Conservation (phyloP, 169 alveolate species). For the Amoebophrya sp. region DNA sequence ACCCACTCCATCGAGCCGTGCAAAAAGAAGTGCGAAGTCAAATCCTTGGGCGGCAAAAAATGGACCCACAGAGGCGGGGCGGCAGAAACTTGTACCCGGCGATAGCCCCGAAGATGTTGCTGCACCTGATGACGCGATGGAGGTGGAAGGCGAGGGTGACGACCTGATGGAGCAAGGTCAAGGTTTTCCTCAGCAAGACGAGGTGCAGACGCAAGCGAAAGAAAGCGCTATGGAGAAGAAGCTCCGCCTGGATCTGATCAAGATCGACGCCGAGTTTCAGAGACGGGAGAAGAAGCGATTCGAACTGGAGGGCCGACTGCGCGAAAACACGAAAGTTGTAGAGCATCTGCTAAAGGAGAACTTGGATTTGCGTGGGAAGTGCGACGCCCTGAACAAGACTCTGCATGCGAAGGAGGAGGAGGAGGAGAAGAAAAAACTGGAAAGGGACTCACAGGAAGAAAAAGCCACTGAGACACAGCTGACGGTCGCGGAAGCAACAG, state of each 20-base stretch:
- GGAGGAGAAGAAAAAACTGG: too few relatives aligned
- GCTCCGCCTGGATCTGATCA: not conserved
- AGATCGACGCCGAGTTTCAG: slow-evolving; percentile 14
- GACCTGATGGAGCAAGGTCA: too few relatives aligned
- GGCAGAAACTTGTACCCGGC: too few relatives aligned
- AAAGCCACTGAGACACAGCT: too few relatives aligned
- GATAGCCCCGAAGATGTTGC: too few relatives aligned
- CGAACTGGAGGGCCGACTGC: not conserved
- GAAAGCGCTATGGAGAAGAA: too few relatives aligned
- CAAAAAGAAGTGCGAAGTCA: not conserved
- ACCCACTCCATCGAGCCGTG: too few relatives aligned
- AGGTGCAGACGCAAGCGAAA: too few relatives aligned
- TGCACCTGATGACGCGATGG: not conserved
- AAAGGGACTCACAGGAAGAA: too few relatives aligned
- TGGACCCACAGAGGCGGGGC: too few relatives aligned
- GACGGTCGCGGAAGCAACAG: too few relatives aligned
- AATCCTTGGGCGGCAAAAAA: not conserved
- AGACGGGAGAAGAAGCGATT: not conserved
- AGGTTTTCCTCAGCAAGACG: too few relatives aligned
- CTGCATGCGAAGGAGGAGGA: not conserved
- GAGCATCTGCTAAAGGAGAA: not conserved
- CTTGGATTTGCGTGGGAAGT: not conserved
- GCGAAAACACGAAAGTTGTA: not conserved
- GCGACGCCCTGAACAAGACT: not conserved
- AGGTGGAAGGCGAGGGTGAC: not conserved